Evolutionary conservation across 768 basidiomycete species (phyloP).

Genomic region (Termitomyces sp.): DNA sequence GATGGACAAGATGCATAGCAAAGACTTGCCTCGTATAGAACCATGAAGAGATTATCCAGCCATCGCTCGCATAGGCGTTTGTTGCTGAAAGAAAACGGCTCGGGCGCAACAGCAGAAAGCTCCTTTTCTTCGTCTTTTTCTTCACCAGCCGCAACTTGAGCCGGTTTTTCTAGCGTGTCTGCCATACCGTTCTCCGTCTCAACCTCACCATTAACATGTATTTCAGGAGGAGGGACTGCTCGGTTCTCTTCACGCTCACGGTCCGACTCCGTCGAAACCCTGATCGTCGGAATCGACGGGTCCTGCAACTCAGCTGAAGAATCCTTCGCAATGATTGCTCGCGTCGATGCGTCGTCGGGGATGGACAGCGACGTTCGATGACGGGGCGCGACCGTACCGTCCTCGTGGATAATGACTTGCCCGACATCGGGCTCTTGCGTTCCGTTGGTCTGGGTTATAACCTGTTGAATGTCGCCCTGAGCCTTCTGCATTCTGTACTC

Average conservation of each 20-base stretch:
- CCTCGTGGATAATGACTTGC: slow-evolving; percentile 53
- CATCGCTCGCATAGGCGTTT: slow-evolving; percentile 96
- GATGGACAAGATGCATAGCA: neutral
- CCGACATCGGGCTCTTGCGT: slow-evolving; percentile 27
- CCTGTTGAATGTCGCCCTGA: slow-evolving; percentile 55
- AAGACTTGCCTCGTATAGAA: slow-evolving; percentile 76
- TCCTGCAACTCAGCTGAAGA: slow-evolving; percentile 21
- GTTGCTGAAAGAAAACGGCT: slow-evolving; percentile 88
- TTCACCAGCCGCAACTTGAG: slow-evolving; percentile 47
- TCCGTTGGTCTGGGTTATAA: slow-evolving; percentile 19
- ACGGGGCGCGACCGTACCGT: slow-evolving; percentile 41
- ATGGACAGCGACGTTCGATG: slow-evolving; percentile 16
- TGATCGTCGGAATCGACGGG: slow-evolving; percentile 53
- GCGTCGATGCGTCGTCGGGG: slow-evolving; percentile 66
- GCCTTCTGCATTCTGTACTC: slow-evolving; percentile 98
- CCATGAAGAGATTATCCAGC: slow-evolving; percentile 98
- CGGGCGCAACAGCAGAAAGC: slow-evolving; percentile 33
- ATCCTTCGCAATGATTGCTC: slow-evolving; percentile 45
- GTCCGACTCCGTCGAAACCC: slow-evolving; percentile 70
- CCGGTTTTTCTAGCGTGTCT: slow-evolving; percentile 38
- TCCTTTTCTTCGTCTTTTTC: slow-evolving; percentile 33
- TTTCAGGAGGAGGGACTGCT: slow-evolving; percentile 13
- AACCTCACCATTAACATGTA: slow-evolving; percentile 24
- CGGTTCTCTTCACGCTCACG: slow-evolving; percentile 33
- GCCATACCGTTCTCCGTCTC: slow-evolving; percentile 25